These are phyloP conservation scores for Trametes gibbosa DNA, from an alignment of 768 basidiomycete species.

Conservation along the genomic window DNA sequence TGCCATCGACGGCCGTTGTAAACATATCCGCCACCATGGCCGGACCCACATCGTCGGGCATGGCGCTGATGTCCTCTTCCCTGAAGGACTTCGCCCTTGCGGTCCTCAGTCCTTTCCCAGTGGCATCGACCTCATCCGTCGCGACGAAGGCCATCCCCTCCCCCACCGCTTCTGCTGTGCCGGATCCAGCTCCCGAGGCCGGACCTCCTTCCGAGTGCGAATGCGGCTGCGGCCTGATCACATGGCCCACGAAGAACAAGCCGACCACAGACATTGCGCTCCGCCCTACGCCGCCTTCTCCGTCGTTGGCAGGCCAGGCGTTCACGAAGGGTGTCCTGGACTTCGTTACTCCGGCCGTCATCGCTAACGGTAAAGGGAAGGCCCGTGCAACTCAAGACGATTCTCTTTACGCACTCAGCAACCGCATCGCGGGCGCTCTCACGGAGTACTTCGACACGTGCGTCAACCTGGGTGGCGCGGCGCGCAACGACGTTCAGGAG, in stretches of 20 bases:
- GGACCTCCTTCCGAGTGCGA: constrained; percentile 27
- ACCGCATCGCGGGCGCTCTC: constrained; percentile 24
- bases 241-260: constrained; percentile 27
- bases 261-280: constrained; percentile 25
- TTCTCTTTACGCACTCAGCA: constrained; percentile 25
- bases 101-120: constrained; percentile 32
- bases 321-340: constrained; percentile 11
- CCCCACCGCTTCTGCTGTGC: constrained; percentile 13
- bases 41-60: constrained; percentile 3
- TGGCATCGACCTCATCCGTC: constrained; percentile 19
- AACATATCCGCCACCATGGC: constrained; percentile 23
- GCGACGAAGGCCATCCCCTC: constrained; percentile 11
- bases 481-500: constrained; percentile 23
- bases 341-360: constrained; percentile 9
- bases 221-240: constrained; percentile 30
- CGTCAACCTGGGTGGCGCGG: constrained; percentile 11
- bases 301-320: constrained; percentile 14
- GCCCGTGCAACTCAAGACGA: constrained; percentile 18
- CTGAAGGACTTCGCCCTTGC: constrained; percentile 33
- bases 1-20: constrained; percentile 22
- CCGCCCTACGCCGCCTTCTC: constrained; percentile 21
- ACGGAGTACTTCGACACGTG: constrained; percentile 25
- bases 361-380: constrained; percentile 26
- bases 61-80: constrained; percentile 22
- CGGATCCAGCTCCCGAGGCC: not conserved